Conservation (phyloP, 139 green algal genomes). For the Auxenochlorella protothecoides region DNA sequence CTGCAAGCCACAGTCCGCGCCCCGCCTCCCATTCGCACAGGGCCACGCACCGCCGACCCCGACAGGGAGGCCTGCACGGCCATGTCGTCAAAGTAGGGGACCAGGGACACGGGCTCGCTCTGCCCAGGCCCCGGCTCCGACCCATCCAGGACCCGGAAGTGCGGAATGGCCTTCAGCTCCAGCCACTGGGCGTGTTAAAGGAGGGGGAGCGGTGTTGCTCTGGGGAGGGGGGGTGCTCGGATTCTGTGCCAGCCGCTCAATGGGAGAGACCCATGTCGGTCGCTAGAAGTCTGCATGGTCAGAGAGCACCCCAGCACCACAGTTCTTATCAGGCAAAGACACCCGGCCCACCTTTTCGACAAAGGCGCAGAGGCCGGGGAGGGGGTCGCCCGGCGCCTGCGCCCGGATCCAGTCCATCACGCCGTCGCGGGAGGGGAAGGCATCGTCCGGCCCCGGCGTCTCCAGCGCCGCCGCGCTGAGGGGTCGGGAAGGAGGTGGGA, state of each 20-base stretch:
- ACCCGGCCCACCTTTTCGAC: slow-evolving; percentile 1
- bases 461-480: slow-evolving; percentile 2
- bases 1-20: too few species aligned
- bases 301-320: too few species aligned
- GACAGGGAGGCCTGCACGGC: slow-evolving; percentile 12
- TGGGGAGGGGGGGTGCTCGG: too few species aligned
- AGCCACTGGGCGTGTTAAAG: slow-evolving; percentile 11
- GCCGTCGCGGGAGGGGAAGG: slow-evolving; percentile 9
- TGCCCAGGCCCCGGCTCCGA: background rate
- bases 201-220: too few species aligned
- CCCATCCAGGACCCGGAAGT: slow-evolving; percentile 28
- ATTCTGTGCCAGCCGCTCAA: too few species aligned
- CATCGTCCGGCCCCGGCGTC: background rate
- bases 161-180: slow-evolving; percentile 24
- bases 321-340: background rate
- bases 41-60: too few species aligned
- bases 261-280: too few species aligned
- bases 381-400: slow-evolving; percentile 28
- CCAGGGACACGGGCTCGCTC: slow-evolving; percentile 12
- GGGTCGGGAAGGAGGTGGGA: background rate
- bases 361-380: slow-evolving; percentile 47
- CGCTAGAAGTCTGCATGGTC: too few species aligned
- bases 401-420: slow-evolving; percentile 31
- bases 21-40: too few species aligned
- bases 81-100: slow-evolving; percentile 46